Percentiles rank a stretch among this genome's conserved stretches.
phyloP scores from a whole-genome alignment of 371 early-diverging fungal genomes.

The Mortierella sp. region DNA sequence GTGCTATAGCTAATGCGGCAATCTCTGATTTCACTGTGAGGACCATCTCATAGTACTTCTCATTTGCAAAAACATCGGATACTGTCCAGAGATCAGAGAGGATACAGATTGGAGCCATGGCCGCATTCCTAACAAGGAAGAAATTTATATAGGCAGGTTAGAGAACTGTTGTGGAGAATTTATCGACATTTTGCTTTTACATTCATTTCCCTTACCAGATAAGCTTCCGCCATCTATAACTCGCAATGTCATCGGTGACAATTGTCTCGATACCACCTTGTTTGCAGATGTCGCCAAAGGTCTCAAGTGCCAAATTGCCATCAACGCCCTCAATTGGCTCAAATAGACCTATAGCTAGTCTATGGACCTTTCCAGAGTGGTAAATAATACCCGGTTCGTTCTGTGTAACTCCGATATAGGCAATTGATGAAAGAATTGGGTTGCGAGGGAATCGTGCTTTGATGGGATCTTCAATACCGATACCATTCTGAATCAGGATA shows the following conservation, averaged over 20 bases:
- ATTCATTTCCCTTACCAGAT: slow-evolving; percentile 69
- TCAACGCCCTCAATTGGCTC: slow-evolving; percentile 43
- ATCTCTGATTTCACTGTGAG: slow-evolving; percentile 74
- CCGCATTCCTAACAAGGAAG: slow-evolving; percentile 68
- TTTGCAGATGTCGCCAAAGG: slow-evolving; percentile 34
- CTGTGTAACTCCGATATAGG: slow-evolving; percentile 83
- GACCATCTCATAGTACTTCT: slow-evolving; percentile 63
- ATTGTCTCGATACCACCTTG: slow-evolving; percentile 67
- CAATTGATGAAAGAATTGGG: slow-evolving; percentile 78
- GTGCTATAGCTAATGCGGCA: slow-evolving; percentile 63
- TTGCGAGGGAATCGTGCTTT: slow-evolving; percentile 72
- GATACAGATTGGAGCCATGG: slow-evolving; percentile 82
- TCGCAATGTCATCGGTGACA: slow-evolving; percentile 72
- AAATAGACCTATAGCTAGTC: slow-evolving; percentile 59
- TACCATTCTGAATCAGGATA: slow-evolving; percentile 89
- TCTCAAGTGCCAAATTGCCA: slow-evolving; percentile 6
- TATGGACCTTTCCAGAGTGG: slow-evolving; percentile 54
- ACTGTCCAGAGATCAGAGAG: slow-evolving; percentile 75
- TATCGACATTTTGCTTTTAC: not conserved
- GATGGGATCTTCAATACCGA: slow-evolving; percentile 83
- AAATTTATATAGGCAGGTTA: not conserved
- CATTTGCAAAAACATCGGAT: slow-evolving; percentile 66
- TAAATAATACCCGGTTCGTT: slow-evolving; percentile 69
- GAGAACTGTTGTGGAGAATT: not conserved
- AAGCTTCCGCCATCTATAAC: slow-evolving; percentile 84